Base-by-base conservation (phyloP, 495 filamentous ascomycete genomes). In the Neurospora africana region DNA sequence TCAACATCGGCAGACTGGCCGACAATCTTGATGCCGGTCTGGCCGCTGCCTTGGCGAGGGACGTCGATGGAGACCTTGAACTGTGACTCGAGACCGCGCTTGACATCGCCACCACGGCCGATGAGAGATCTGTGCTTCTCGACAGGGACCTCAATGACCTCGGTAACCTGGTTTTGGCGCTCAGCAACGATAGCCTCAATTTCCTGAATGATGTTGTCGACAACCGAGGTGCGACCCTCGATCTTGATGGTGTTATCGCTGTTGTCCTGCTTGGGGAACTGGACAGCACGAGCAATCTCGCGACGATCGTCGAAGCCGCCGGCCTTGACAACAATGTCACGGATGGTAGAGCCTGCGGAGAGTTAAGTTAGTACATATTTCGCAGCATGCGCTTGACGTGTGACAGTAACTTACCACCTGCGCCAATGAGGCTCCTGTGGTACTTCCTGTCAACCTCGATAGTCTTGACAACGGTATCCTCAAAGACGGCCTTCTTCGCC, bases 41-140 rank as follows among this genome's bases (percentile, higher is more conserved):
- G 87, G 37, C 85, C 85, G 76, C 83, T 87, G 37, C 89, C 88
- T 74, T 89, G 87, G 74, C 92, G 91, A 13, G 95, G 95, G 70
- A 99, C 91, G 75, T 97, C 93, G 73, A 99, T 88, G 19, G 89
- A 89, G 75, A 99, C 89, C 72, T 89, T 90, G 86, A 98, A 97
- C 78, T 93, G 88, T 30, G 91, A 88, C 83, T 98, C 95, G n/a
- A 99, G 88, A 58, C 88, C 86, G 69, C 92, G 90, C 73, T 94
- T 89, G 41, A 89, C 90, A 69, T 95, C 93, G 70, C 95, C 95
- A 72, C 93, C 94, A 44, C 93, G 92, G 65, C 95, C 95, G 76
- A 99, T 98, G 17, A 99, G 86, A 11, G 92, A 85, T 39, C 93
- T 88, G 79, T 98, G 96, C 84, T 97, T 97, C 70, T 94, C 90